Conservation (phyloP, 1,139 yeast species). For the Lodderomyces beijingensis region DNA sequence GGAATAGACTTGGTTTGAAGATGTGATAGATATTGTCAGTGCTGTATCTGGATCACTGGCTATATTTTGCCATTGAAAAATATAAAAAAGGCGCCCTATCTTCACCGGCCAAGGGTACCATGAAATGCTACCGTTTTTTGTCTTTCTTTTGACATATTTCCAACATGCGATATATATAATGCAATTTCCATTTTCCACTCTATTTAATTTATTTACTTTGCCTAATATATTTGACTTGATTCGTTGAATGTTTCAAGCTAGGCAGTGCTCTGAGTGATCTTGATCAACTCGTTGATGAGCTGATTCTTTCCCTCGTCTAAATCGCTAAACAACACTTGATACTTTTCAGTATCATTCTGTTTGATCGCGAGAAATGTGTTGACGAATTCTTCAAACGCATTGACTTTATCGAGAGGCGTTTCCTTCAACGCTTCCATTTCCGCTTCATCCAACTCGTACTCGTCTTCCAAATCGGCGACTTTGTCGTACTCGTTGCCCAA, state of each 20-base stretch:
- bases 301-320: conserved; percentile 34
- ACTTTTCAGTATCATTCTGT: conserved; percentile 29
- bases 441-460: conserved; percentile 47
- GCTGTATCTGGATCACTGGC: too few relatives aligned
- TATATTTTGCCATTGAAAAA: too few relatives aligned
- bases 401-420: conserved; percentile 47
- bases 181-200: too few relatives aligned
- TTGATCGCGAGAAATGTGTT: conserved; percentile 26
- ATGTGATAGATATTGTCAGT: too few relatives aligned
- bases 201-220: too few relatives aligned
- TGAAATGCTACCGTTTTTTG: neutral
- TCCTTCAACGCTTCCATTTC: conserved; percentile 51
- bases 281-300: conserved; percentile 28
- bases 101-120: too few relatives aligned
- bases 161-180: too few relatives aligned
- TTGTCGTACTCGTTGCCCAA: conserved; percentile 26
- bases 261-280: conserved; percentile 16
- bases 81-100: too few relatives aligned
- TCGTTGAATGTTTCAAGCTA: too few relatives aligned
- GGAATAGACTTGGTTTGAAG: too few relatives aligned
- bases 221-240: too few relatives aligned
- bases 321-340: conserved; percentile 36
- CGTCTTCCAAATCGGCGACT: conserved; percentile 24
- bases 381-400: conserved; percentile 44
- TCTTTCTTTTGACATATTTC: too few relatives aligned